A percentile compares a stretch with the other conserved stretches of the same genome.
These are phyloP conservation scores for Papiliotrema laurentii DNA, from an alignment of 1,284 basidiomycete species.

Conservation along the genomic window DNA sequence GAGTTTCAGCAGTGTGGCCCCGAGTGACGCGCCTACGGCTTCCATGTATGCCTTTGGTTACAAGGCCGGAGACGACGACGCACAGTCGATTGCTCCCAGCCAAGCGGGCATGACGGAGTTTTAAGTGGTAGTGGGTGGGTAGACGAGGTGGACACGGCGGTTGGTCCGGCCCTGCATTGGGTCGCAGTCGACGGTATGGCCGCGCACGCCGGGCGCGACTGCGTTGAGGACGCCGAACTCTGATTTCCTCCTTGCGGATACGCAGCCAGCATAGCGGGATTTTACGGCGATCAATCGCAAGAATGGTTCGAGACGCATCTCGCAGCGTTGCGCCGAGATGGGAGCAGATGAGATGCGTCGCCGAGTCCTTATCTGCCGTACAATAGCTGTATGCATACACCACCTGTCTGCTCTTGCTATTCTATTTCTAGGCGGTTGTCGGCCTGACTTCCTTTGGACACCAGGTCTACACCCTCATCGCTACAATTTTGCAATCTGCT, in stretches of 20 bases:
- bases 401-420: too few relatives aligned
- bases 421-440: background rate
- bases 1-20: conserved; percentile 68
- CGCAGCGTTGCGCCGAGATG: background rate
- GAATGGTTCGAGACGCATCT: too few relatives aligned
- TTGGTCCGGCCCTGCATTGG: background rate
- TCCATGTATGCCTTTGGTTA: conserved; percentile 45
- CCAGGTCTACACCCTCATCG: background rate
- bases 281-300: background rate
- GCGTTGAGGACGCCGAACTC: too few relatives aligned
- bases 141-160: background rate
- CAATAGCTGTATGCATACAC: too few relatives aligned
- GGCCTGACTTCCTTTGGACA: background rate
- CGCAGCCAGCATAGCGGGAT: background rate
- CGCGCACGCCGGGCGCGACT: background rate
- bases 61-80: conserved; percentile 47
- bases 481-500: conserved; percentile 19
- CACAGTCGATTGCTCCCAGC: conserved; percentile 43
- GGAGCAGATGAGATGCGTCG: background rate
- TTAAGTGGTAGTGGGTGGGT: too few relatives aligned
- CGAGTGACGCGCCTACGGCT: conserved; percentile 39
- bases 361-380: background rate
- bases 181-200: background rate
- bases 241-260: too few relatives aligned
- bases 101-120: conserved; percentile 50